Conservation (phyloP, 2,329 filamentous ascomycete species). For the Fusarium lyarnte region DNA sequence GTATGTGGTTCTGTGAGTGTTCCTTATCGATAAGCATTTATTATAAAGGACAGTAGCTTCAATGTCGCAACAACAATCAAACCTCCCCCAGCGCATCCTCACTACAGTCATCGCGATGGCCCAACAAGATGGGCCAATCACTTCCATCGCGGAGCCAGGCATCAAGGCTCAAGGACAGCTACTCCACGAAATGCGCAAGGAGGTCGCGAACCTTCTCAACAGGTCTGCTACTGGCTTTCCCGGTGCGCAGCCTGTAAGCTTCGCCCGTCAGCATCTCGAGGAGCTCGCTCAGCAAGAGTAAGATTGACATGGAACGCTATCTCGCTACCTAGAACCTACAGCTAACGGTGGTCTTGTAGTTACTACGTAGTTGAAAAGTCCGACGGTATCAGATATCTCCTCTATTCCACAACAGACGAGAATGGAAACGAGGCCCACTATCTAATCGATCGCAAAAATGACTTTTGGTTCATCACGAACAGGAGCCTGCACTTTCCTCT, state of each 20-base stretch:
- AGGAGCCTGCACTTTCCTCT: conserved; percentile 82
- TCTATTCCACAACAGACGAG: conserved; percentile 81
- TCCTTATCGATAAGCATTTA: conserved; percentile 22
- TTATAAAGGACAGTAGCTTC: conserved; percentile 5
- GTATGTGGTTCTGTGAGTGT: not conserved
- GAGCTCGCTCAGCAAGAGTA: conserved; percentile 83
- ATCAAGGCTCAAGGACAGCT: conserved; percentile 71
- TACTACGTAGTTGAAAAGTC: conserved; percentile 99
- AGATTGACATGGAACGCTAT: conserved; percentile 34
- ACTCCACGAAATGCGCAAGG: conserved; percentile 69
- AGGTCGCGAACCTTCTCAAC: conserved; percentile 80
- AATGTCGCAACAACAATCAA: conserved; percentile 11
- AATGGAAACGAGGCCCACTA: conserved; percentile 77
- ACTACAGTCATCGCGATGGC: conserved; percentile 42
- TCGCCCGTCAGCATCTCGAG: conserved; percentile 81
- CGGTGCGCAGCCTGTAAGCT: conserved; percentile 94
- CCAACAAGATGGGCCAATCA: conserved; percentile 51
- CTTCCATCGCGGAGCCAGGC: conserved; percentile 69
- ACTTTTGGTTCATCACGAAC: conserved; percentile 86
- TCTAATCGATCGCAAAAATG: conserved; percentile 96
- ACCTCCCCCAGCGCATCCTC: not conserved
- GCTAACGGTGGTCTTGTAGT: conserved; percentile 51
- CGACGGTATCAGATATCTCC: conserved; percentile 93
- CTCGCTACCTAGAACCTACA: not conserved
- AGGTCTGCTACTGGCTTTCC: conserved; percentile 78